These are phyloP conservation scores for Rhynchosporium secalis DNA, from an alignment of 2,329 filamentous ascomycete genomes.

Conservation along the genomic window DNA sequence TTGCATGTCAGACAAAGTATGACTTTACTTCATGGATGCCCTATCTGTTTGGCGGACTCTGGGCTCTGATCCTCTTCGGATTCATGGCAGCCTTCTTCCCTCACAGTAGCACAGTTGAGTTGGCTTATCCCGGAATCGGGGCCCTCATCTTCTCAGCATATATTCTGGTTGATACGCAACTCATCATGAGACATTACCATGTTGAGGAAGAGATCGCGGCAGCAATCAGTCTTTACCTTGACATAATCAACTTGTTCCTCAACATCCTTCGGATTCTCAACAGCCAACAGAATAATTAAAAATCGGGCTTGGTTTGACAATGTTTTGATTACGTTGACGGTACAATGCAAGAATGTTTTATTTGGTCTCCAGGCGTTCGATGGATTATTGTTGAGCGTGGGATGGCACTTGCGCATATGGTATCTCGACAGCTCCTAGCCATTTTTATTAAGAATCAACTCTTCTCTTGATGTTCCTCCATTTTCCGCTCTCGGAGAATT, in stretches of 20 bases:
- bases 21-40: conserved; percentile 98
- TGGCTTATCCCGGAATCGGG: conserved; percentile 78
- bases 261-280: conserved; percentile 95
- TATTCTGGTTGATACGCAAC: conserved; percentile 93
- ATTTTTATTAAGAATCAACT: neutral
- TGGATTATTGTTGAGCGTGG: neutral
- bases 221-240: conserved; percentile 90
- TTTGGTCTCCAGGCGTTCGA: neutral
- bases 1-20: conserved; percentile 97
- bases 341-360: neutral
- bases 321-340: neutral
- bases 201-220: conserved; percentile 98
- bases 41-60: conserved; percentile 87
- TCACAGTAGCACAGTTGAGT: conserved; percentile 75
- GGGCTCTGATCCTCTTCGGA: conserved; percentile 88
- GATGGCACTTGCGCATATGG: neutral
- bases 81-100: conserved; percentile 93
- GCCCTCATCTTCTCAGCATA: conserved; percentile 93
- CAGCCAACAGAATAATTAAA: conserved; percentile 88
- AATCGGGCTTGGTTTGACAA: neutral
- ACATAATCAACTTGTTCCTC: conserved; percentile 96
- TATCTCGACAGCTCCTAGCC: neutral
- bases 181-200: conserved; percentile 93
- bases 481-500: too few species aligned
- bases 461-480: too few species aligned